Conservation (phyloP, 371 early-diverging fungal species). For the Mucor sp. region DNA sequence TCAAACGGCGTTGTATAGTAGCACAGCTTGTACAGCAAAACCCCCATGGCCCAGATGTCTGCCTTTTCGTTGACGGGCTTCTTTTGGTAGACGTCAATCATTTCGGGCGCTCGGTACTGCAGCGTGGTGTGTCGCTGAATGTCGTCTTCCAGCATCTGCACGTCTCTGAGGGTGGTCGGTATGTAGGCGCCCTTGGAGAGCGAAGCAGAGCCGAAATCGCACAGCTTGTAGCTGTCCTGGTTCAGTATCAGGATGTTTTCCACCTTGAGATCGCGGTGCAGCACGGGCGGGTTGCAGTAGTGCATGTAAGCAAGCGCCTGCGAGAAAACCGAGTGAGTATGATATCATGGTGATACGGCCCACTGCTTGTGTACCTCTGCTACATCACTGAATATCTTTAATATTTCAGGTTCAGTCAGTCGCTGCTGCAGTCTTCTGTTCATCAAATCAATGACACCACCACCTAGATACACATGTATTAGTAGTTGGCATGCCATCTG, state of each 20-base stretch:
- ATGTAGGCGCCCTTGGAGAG: slow-evolving; percentile 65
- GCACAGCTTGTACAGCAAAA: slow-evolving; percentile 85
- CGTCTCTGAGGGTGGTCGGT: slow-evolving; percentile 59
- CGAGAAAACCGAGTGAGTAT: background rate
- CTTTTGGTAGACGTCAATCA: slow-evolving; percentile 86
- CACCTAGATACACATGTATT: slow-evolving; percentile 34
- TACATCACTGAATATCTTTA: slow-evolving; percentile 84
- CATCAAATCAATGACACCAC: slow-evolving; percentile 87
- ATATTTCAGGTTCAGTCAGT: slow-evolving; percentile 79
- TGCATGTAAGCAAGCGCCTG: slow-evolving; percentile 91
- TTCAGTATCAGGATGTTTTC: slow-evolving; percentile 62
- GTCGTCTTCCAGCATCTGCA: slow-evolving; percentile 86
- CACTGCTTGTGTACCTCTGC: slow-evolving; percentile 57
- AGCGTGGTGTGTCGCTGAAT: slow-evolving; percentile 86
- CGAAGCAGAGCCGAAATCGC: slow-evolving; percentile 92
- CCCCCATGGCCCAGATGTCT: slow-evolving; percentile 87
- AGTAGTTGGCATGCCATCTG: too few species aligned
- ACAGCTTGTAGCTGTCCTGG: slow-evolving; percentile 78
- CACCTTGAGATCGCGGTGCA: slow-evolving; percentile 91
- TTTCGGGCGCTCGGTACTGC: slow-evolving; percentile 94
- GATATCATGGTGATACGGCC: background rate
- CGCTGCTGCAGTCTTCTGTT: slow-evolving; percentile 74
- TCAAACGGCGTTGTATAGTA: slow-evolving; percentile 94
- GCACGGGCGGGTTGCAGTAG: slow-evolving; percentile 69
- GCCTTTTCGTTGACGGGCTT: slow-evolving; percentile 84